Percentiles rank a stretch among this genome's conserved stretches.
These are phyloP conservation scores for Tolypocladium cylindrosporum DNA, from an alignment of 2,329 filamentous ascomycete genomes.

Conservation along the genomic window DNA sequence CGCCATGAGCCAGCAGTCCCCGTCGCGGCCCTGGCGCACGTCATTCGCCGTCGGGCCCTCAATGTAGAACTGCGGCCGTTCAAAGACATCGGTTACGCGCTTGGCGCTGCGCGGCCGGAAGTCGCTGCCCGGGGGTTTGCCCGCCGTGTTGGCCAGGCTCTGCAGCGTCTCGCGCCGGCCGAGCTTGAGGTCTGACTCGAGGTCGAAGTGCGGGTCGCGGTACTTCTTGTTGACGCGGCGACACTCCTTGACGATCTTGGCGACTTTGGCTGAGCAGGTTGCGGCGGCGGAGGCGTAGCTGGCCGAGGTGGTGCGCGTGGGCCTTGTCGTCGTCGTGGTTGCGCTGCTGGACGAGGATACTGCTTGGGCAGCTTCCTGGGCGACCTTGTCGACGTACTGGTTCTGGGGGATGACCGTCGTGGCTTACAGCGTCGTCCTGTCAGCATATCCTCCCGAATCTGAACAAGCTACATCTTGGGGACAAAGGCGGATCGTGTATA, in stretches of 20 bases:
- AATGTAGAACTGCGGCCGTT: slow-evolving; percentile 65
- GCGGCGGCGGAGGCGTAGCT: slow-evolving; percentile 65
- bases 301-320: slow-evolving; percentile 41
- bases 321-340: background rate
- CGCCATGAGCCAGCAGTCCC: slow-evolving; percentile 82
- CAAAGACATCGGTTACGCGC: slow-evolving; percentile 65
- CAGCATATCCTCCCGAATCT: background rate
- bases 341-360: background rate
- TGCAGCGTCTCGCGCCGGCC: slow-evolving; percentile 39
- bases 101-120: slow-evolving; percentile 49
- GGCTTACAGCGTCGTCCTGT: slow-evolving; percentile 26
- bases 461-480: too few relatives aligned
- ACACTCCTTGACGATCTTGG: slow-evolving; percentile 55
- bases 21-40: slow-evolving; percentile 66
- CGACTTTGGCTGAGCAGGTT: slow-evolving; percentile 56
- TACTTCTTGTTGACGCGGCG: slow-evolving; percentile 76
- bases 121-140: slow-evolving; percentile 12
- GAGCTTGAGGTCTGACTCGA: slow-evolving; percentile 65
- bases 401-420: slow-evolving; percentile 63
- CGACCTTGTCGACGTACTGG: slow-evolving; percentile 50
- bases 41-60: slow-evolving; percentile 69
- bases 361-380: slow-evolving; percentile 26
- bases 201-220: slow-evolving; percentile 76
- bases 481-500: background rate
- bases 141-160: slow-evolving; percentile 26